Percentiles rank a stretch among this genome's conserved stretches.
Conservation (phyloP, 345 rosid genomes). For the Ceriops zippeliana region DNA sequence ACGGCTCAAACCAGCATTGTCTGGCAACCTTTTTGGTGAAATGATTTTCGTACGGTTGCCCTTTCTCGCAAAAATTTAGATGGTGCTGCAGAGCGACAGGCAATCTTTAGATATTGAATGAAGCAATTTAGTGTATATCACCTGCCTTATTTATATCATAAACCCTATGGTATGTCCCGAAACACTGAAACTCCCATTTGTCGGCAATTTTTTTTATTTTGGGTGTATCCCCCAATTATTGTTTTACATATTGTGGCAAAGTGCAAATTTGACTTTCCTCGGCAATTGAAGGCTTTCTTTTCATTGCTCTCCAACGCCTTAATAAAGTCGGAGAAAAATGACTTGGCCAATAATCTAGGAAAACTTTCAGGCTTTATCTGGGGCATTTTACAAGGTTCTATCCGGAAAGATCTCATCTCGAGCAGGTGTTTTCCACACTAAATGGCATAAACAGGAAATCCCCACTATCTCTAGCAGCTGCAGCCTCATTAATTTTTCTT, state of each 20-base stretch:
- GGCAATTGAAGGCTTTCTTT: background rate
- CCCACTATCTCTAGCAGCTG: background rate
- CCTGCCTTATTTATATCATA: no score
- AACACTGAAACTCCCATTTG: no score
- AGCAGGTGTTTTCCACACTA: conserved; percentile 7
- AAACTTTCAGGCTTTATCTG: no score
- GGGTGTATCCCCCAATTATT: background rate
- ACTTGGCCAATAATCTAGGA: background rate
- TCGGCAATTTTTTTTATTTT: no score
- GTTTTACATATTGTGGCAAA: background rate
- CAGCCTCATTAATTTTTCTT: no score
- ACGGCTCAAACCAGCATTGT: no score
- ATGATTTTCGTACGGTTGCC: background rate
- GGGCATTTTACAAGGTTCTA: background rate
- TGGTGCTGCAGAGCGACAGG: no score
- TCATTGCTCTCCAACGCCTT: background rate
- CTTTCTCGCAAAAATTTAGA: no score
- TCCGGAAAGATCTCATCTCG: background rate
- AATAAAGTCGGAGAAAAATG: background rate
- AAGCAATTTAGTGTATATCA: no score
- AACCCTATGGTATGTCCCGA: no score
- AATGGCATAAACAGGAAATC: background rate
- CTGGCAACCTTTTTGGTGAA: background rate
- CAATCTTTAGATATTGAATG: no score
- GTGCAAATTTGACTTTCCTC: no score